Conservation (phyloP, 2,329 filamentous ascomycete species). For the Ophiostoma pallidulum region DNA sequence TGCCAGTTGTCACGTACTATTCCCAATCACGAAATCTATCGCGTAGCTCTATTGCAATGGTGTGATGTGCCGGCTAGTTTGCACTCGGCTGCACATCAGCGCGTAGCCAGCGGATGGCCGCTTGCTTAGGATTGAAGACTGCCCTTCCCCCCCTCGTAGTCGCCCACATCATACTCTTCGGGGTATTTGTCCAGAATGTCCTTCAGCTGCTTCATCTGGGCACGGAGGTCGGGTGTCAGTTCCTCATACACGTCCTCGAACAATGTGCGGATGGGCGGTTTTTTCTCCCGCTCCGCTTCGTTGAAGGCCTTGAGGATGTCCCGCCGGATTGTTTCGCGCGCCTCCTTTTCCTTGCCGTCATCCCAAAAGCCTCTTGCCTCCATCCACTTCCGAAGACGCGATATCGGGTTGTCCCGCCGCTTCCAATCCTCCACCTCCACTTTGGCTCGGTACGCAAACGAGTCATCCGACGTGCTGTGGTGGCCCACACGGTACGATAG, state of each 20-base stretch:
- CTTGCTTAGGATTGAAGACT: conserved; percentile 19
- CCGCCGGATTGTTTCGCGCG: conserved; percentile 25
- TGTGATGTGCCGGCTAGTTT: neutral
- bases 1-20: no score
- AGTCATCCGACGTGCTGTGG: conserved; percentile 94
- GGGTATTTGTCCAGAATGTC: conserved; percentile 78
- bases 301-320: conserved; percentile 77
- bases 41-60: no score
- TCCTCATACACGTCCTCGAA: conserved; percentile 89
- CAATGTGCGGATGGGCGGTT: conserved; percentile 59
- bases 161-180: conserved; percentile 67
- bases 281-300: conserved; percentile 73
- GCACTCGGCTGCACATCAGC: no score
- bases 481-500: conserved; percentile 97
- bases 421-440: conserved; percentile 92
- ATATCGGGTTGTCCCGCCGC: conserved; percentile 29
- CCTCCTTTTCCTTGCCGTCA: conserved; percentile 63
- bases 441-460: conserved; percentile 86
- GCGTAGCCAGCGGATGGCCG: no score
- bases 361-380: conserved; percentile 77
- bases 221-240: conserved; percentile 50
- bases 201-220: conserved; percentile 66
- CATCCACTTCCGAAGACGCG: conserved; percentile 54
- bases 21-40: no score
- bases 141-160: conserved; percentile 25